phyloP scores from a whole-genome alignment of 371 early-diverging fungal genomes.

The Umbelopsis sp. region DNA sequence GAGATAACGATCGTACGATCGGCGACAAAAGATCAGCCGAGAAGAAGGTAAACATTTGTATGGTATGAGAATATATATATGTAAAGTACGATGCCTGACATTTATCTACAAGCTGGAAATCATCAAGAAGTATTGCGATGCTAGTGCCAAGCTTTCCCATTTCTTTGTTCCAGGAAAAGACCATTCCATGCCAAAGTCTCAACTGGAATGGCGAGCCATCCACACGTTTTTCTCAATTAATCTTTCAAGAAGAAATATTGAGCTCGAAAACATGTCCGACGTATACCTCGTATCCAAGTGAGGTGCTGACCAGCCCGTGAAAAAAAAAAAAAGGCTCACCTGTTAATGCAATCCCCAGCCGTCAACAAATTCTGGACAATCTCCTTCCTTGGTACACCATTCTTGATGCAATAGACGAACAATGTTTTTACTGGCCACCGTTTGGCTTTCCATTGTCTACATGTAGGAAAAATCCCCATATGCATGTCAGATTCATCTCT shows the following conservation, averaged over 20 bases:
- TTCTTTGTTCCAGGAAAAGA: constrained; percentile 49
- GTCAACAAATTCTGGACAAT: constrained; percentile 41
- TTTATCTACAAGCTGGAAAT: constrained; percentile 34
- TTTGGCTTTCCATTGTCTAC: constrained; percentile 74
- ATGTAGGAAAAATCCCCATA: background rate
- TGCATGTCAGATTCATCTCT: background rate
- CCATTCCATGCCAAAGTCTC: constrained; percentile 53
- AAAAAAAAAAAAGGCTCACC: background rate
- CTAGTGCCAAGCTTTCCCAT: constrained; percentile 39
- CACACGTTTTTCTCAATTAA: constrained; percentile 58
- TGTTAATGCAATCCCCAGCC: constrained; percentile 40
- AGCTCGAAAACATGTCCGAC: constrained; percentile 56
- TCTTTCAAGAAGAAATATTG: constrained; percentile 49
- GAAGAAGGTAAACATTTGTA: constrained; percentile 40
- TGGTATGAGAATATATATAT: constrained; percentile 5
- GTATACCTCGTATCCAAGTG: constrained; percentile 45
- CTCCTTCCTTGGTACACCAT: constrained; percentile 38
- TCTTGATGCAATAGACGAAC: constrained; percentile 52
- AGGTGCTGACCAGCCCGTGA: background rate
- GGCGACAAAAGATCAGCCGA: constrained; percentile 41
- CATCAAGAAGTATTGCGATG: constrained; percentile 35
- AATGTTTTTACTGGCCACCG: constrained; percentile 59
- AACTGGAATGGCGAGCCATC: constrained; percentile 58
- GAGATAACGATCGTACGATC: constrained; percentile 52
- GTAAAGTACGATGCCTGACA: background rate